Conservation (phyloP, 208 protist species). For the Trypanosoma theileri region DNA sequence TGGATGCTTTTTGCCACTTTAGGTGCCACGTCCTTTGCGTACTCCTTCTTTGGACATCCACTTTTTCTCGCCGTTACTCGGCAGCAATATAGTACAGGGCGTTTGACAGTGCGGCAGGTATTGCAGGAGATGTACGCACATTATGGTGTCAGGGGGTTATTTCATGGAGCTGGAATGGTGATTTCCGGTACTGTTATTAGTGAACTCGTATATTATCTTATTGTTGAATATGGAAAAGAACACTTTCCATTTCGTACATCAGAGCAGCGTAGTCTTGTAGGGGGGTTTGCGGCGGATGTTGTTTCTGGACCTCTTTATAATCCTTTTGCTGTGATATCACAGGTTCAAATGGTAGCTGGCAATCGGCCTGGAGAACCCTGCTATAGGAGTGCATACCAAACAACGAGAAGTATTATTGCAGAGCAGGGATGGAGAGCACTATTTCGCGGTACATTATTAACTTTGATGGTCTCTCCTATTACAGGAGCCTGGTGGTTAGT, state of each 20-base stretch:
- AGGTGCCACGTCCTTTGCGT: slow-evolving; percentile 59
- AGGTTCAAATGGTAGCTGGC: slow-evolving; percentile 86
- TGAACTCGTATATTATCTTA: slow-evolving; percentile 74
- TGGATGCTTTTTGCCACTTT: slow-evolving; percentile 65
- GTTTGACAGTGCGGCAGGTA: slow-evolving; percentile 43
- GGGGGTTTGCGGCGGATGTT: slow-evolving; percentile 67
- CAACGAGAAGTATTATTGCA: slow-evolving; percentile 49
- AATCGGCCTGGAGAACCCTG: slow-evolving; percentile 55
- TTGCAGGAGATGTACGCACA: slow-evolving; percentile 40
- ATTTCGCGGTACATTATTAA: slow-evolving; percentile 74
- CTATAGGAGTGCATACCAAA: slow-evolving; percentile 70
- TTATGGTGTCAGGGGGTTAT: slow-evolving; percentile 61
- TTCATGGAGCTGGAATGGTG: slow-evolving; percentile 60
- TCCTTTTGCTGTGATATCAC: slow-evolving; percentile 77
- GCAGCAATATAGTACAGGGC: slow-evolving; percentile 63
- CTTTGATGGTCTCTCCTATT: slow-evolving; percentile 64
- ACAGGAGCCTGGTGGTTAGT: slow-evolving; percentile 83
- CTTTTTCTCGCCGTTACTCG: slow-evolving; percentile 75
- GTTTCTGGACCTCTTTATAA: slow-evolving; percentile 76
- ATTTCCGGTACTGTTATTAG: slow-evolving; percentile 71
- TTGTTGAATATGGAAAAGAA: slow-evolving; percentile 79
- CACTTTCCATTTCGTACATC: slow-evolving; percentile 55
- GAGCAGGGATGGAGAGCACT: slow-evolving; percentile 62
- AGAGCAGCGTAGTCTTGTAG: slow-evolving; percentile 72
- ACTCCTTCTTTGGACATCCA: slow-evolving; percentile 67